Evolutionary conservation across 495 filamentous ascomycete genomes (phyloP), one percentile per base, ranked within the genome.

Genomic region (Glonium stellatum): DNA sequence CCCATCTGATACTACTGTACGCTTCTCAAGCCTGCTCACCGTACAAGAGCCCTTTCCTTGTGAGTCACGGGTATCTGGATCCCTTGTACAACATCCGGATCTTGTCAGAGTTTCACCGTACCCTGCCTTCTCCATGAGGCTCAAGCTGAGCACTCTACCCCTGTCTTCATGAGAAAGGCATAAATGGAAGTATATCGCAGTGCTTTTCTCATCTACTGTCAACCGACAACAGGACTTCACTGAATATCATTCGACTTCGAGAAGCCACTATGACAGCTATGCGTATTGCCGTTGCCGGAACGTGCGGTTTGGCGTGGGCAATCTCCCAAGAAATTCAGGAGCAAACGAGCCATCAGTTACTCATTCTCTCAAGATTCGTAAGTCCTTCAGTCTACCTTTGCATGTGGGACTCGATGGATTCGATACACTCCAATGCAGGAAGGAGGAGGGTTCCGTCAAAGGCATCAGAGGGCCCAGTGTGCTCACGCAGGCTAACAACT

Each of bases 201-300:
- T 15, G 25, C 39, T 19, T 31, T 18, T 23, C 31, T 34, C 39
- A 48, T 54, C 34, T 27, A 0, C 23, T 46, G 25, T 35, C 34
- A 25, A 21, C 15, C 18, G 22, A 50, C 11, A 47, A 39, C 0
- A 18, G 18, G 42, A 31, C 21, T 55, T 51, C 6, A 51, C 21
- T 31, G 25, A 18, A 51, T 10, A 1, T 15, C 48, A 23, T 31
- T 27, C 48, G 25, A 25, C 21, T 25, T 25, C 15, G 1, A 19
- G 51, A 12, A 12, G 41, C 57, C 8, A 61, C 18, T 9, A 67
- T 64, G 65, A 60, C 57, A 34, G 64, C 36, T 15, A 88, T 88
- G 81, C 80, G 83, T 72, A 81, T 90, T 68, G 87, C 84, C 57
- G 82, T 90, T 60, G 87, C 85, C 54, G 87, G 87, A 25, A 85